Evolutionary conservation across 768 basidiomycete genomes (phyloP).

Genomic region (Agrocybe pediades): DNA sequence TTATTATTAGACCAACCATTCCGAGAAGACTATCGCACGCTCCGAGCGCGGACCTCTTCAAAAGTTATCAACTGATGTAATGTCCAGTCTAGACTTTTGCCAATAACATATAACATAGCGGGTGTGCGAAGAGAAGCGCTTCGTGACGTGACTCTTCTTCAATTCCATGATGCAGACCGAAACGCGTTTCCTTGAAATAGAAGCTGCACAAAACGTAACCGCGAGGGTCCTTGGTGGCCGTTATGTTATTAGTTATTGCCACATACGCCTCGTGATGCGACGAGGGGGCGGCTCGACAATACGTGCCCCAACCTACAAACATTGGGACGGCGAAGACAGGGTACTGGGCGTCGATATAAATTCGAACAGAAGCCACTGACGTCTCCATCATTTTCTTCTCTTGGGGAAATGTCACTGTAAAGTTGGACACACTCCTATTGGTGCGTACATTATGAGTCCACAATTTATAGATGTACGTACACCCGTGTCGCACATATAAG

Average conservation of each 20-base stretch:
- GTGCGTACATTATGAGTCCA: conserved; percentile 8
- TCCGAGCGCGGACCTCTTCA: no score
- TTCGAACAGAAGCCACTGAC: background rate
- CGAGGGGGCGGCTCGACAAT: background rate
- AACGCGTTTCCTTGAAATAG: conserved; percentile 16
- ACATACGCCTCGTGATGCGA: no score
- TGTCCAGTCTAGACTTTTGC: conserved; percentile 11
- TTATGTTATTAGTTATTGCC: conserved; percentile 1
- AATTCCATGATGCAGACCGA: conserved; percentile 11
- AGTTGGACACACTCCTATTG: conserved; percentile 9
- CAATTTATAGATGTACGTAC: conserved; percentile 8
- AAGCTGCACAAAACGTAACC: conserved; percentile 10
- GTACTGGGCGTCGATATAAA: background rate
- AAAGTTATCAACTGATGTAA: no score
- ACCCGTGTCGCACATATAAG: conserved; percentile 5
- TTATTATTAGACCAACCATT: conserved; percentile 15
- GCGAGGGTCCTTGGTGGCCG: no score
- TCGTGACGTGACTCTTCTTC: conserved; percentile 14
- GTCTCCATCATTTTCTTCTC: conserved; percentile 5
- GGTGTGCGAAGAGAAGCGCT: conserved; percentile 21
- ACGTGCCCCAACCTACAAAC: background rate
- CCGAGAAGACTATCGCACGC: conserved; percentile 6
- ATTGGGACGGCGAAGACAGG: no score
- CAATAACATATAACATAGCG: conserved; percentile 16
- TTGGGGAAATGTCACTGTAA: conserved; percentile 12